These are phyloP conservation scores for Leccinum incarnatum DNA, from an alignment of 768 basidiomycete genomes.

Conservation along the genomic window DNA sequence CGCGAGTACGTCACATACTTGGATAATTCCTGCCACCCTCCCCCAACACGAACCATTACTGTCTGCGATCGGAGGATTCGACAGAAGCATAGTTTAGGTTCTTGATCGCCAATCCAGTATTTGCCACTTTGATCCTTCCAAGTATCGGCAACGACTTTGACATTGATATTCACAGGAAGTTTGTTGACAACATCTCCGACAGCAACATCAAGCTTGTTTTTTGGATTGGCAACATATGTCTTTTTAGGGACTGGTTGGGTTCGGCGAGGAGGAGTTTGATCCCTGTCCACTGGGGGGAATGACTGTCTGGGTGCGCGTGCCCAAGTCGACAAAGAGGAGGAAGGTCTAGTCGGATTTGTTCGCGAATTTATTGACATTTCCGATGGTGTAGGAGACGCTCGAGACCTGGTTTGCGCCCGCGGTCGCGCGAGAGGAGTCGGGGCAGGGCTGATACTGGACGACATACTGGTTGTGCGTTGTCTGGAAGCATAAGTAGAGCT, in stretches of 20 bases:
- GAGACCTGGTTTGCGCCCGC: conserved; percentile 42
- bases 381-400: conserved; percentile 62
- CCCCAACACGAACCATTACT: conserved; percentile 95
- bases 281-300: conserved; percentile 42
- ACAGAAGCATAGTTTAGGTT: conserved; percentile 88
- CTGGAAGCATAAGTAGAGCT: conserved; percentile 79
- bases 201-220: conserved; percentile 88
- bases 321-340: conserved; percentile 59
- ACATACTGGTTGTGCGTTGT: conserved; percentile 71
- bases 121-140: conserved; percentile 95
- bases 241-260: conserved; percentile 44
- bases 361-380: conserved; percentile 53
- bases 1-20: conserved; percentile 51
- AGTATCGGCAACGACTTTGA: conserved; percentile 76
- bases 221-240: conserved; percentile 83
- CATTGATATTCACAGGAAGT: conserved; percentile 78
- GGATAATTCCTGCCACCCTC: conserved; percentile 90
- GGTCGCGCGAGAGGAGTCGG: conserved; percentile 34
- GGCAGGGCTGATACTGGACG: conserved; percentile 40
- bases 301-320: conserved; percentile 67
- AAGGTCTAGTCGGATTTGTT: conserved; percentile 41
- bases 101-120: conserved; percentile 94
- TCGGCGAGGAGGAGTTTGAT: conserved; percentile 48
- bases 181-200: conserved; percentile 91
- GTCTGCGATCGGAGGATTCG: conserved; percentile 87